Evolutionary conservation across 305 asterid genomes (phyloP).

Genomic region (Striga hermonthica): DNA sequence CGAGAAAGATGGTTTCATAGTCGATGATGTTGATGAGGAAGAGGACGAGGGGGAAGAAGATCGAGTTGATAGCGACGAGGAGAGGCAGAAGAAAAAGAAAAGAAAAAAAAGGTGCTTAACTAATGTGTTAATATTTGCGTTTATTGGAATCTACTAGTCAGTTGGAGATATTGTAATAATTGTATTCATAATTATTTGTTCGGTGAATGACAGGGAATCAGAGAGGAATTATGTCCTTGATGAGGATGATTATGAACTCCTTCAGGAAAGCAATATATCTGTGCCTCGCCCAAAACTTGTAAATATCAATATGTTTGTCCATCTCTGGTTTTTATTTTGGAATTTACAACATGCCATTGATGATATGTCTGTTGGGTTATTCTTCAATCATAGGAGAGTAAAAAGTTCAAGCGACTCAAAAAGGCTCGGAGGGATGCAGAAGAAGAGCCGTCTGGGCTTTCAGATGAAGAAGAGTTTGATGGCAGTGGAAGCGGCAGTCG

Average conservation of each 20-base stretch:
- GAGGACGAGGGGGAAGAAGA: slow-evolving; percentile 79
- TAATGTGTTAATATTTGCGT: not conserved
- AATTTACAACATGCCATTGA: not conserved
- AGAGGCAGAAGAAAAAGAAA: slow-evolving; percentile 85
- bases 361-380: slow-evolving; percentile 15
- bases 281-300: slow-evolving; percentile 86
- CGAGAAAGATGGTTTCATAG: slow-evolving; percentile 96
- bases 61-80: slow-evolving; percentile 67
- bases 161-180: slow-evolving; percentile 1
- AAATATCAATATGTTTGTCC: slow-evolving; percentile 30
- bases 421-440: slow-evolving; percentile 80
- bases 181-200: slow-evolving; percentile 18
- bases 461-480: slow-evolving; percentile 84
- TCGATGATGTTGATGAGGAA: slow-evolving; percentile 78
- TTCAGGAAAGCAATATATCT: slow-evolving; percentile 85
- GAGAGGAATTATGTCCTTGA: slow-evolving; percentile 71
- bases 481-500: slow-evolving; percentile 72
- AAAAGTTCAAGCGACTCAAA: slow-evolving; percentile 86
- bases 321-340: slow-evolving; percentile 12
- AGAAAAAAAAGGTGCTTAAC: slow-evolving; percentile 68
- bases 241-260: slow-evolving; percentile 93
- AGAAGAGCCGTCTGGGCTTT: slow-evolving; percentile 77
- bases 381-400: slow-evolving; percentile 51
- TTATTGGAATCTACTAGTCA: not conserved
- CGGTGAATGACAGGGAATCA: slow-evolving; percentile 53